Evolutionary conservation across 768 basidiomycete species (phyloP), one percentile per base, ranked within the genome.

Genomic region (Rhizopogon vulgaris): DNA sequence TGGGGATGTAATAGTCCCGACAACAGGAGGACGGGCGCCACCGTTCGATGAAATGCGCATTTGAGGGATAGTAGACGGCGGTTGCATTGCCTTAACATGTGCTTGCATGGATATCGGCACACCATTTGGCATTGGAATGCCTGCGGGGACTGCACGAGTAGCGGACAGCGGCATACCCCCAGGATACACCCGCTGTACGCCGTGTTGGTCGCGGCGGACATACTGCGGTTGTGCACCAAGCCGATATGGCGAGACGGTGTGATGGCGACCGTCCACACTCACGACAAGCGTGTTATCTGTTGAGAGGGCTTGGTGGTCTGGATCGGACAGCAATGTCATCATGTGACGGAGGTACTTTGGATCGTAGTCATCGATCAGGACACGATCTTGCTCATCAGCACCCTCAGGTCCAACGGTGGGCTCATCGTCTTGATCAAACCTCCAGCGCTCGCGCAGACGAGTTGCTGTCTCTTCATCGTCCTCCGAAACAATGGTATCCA

Each of bases 301-400:
- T 25, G 75, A 63, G 5, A 83, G 68, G 41, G 62, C 60, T n/a
- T 71, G 66, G 43, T 78, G 65, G 51, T 88, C 85, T 7, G 67
- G 52, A 25, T 86, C 85, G 1, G 68, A 69, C 39, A 86, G 71
- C 1, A 87, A 69, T 0, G 76, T 73, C 76, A 83, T 81, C 41
- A 73, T 65, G 38, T 80, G 74, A 38, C 73, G 71, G 52, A 87
- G 59, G 60, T 81, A 79, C 80, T 78, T 75, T 6, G 79, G 64
- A 42, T 81, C 77, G 56, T 77, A 87, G 53, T 90, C 89, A 56
- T 91, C 87, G 7, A 90, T 63, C n/a, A 90, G 67, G 0, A 78
- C 64, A 7, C 88, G 75, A 52, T 84, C 80, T 43, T 83, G 79
- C 60, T 89, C 88, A 14, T 90, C 87, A 4, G 76, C 53, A 10